Evolutionary conservation across 306 rosid genomes (phyloP).

Genomic region (Dalbergia oliveri): DNA sequence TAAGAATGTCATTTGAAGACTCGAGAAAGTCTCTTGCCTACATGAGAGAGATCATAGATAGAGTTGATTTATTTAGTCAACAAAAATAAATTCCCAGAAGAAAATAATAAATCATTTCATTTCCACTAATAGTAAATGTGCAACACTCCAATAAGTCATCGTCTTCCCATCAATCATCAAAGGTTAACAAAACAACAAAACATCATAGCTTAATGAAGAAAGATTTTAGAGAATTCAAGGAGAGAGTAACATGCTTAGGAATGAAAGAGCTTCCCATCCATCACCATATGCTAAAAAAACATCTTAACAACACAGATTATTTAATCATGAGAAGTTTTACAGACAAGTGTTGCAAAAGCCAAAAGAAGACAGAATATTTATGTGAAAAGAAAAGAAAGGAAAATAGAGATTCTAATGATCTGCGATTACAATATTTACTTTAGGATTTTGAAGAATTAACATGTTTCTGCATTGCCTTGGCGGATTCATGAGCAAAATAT

Average conservation of each 20-base stretch:
- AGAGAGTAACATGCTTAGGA: not conserved
- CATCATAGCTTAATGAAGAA: too few relatives aligned
- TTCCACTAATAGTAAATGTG: not conserved
- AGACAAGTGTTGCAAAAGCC: constrained; percentile 17
- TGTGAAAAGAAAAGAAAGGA: not conserved
- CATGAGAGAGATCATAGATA: not conserved
- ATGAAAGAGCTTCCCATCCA: not conserved
- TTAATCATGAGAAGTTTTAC: not conserved
- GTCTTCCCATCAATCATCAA: too few relatives aligned
- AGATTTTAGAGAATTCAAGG: too few relatives aligned
- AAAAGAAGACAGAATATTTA: constrained; percentile 5
- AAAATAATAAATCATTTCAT: not conserved
- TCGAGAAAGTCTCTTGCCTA: too few relatives aligned
- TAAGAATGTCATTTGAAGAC: too few relatives aligned
- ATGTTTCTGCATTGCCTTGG: constrained; percentile 68
- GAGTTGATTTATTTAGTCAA: not conserved
- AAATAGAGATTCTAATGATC: constrained; percentile 18
- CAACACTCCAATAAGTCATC: not conserved
- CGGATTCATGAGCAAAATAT: constrained; percentile 81
- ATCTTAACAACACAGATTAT: constrained; percentile 6
- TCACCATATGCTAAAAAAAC: not conserved
- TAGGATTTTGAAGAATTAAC: constrained; percentile 56
- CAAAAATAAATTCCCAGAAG: not conserved
- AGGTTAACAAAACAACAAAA: too few relatives aligned
- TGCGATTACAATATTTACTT: constrained; percentile 35